These are phyloP conservation scores for Chalaropsis thielavioides DNA, from an alignment of 2,329 filamentous ascomycete genomes.

Conservation along the genomic window DNA sequence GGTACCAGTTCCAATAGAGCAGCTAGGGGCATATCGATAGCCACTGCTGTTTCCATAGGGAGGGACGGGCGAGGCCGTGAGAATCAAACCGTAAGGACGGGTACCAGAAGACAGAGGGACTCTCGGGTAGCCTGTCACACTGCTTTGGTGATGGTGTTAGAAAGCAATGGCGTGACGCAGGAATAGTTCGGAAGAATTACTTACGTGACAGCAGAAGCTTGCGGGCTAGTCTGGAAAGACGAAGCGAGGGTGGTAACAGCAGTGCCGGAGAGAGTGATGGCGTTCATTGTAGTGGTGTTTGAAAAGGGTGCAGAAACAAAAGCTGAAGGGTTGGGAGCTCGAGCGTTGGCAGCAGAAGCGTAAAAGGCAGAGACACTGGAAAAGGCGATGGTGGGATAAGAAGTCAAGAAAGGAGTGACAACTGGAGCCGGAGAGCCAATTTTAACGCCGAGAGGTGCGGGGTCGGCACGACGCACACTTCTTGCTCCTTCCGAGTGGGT, in stretches of 20 bases:
- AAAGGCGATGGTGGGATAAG: slow-evolving; percentile 7
- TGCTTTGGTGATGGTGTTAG: neutral
- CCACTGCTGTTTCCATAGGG: slow-evolving; percentile 3
- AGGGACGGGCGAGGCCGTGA: neutral
- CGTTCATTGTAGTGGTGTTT: slow-evolving; percentile 13
- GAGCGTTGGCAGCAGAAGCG: neutral
- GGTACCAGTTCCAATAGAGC: neutral
- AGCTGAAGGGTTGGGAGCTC: neutral
- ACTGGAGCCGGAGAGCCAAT: neutral
- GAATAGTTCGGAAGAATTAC: neutral
- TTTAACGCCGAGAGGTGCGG: slow-evolving; percentile 5
- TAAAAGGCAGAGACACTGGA: neutral
- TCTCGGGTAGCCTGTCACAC: neutral
- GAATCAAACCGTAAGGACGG: neutral
- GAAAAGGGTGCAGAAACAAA: slow-evolving; percentile 3
- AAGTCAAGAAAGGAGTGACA: slow-evolving; percentile 5
- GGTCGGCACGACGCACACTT: slow-evolving; percentile 7
- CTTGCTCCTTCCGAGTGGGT: slow-evolving; percentile 2
- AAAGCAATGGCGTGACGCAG: neutral
- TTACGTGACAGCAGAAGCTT: slow-evolving; percentile 9
- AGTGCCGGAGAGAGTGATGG: slow-evolving; percentile 12
- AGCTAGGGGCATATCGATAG: neutral
- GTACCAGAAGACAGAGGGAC: slow-evolving; percentile 1
- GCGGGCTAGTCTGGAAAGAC: neutral
- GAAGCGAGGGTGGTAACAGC: slow-evolving; percentile 6